Evolutionary conservation across 1,284 basidiomycete species (phyloP), one percentile per base, ranked within the genome.

Genomic region (Ustilago shanxiensis): DNA sequence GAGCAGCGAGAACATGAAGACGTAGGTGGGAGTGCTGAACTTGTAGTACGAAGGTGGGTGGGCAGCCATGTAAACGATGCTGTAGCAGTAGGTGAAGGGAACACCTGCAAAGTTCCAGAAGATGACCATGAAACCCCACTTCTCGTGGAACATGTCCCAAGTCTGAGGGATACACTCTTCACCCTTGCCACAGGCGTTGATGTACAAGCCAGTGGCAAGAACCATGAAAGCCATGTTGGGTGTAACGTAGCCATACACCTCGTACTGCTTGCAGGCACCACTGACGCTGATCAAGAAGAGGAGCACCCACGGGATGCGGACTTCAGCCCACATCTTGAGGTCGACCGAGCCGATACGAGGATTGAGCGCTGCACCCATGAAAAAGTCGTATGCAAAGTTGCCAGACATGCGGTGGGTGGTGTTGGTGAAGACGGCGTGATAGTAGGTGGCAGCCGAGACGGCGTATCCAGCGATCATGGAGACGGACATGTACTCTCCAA

Each of bases 241-340:
- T 0, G 95, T 96, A 47, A 98, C 92, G 86, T 95, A 94, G 45
- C 96, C 96, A 80, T 93, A 91, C 49, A 90, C 88, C 51, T 83
- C 80, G 77, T 98, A 97, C 87, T 99, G 97, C 88, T 97, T 96
- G 88, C 94, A 94, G 22, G 92, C 93, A 63, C 95, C 96, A 41
- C 93, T 95, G 49, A 98, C 91, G 9, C 94, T 90, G 82, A 98
- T 90, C 87, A 96, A 92, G 89, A 98, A 98, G 18, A 97, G 91
- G 64, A 98, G 91, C 22, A 97, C 92, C 96, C 97, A 99, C 8
- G 95, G 95, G 79, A 99, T 94, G 58, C 97, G 91, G 66, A 99
- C 96, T 87, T 99, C 96, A 28, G 94, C 94, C 86, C 95, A 99
- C 95, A 99, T 98, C 89, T 99, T 99, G 84, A 99, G 88, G 87